phyloP scores from a whole-genome alignment of 768 basidiomycete genomes.

The Podaxis carcinomalis region DNA sequence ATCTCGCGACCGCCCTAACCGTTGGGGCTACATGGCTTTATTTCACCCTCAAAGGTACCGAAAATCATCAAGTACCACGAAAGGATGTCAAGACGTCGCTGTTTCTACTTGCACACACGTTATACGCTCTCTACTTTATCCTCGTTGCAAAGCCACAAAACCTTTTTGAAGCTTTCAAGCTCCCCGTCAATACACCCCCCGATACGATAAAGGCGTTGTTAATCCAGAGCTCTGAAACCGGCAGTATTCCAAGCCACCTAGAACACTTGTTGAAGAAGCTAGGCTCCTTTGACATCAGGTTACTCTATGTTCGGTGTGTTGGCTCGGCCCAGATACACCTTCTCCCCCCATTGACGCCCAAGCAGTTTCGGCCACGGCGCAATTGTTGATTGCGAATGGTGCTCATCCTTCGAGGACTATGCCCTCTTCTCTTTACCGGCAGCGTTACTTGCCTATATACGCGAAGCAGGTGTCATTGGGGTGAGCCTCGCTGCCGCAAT shows the following conservation, averaged over 20 bases:
- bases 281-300: constrained; percentile 51
- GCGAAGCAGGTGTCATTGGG: constrained; percentile 50
- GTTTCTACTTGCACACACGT: constrained; percentile 45
- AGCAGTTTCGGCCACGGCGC: constrained; percentile 66
- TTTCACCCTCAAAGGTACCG: constrained; percentile 7
- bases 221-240: constrained; percentile 33
- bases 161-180: constrained; percentile 49
- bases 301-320: constrained; percentile 54
- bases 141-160: constrained; percentile 52
- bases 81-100: constrained; percentile 23
- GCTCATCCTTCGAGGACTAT: constrained; percentile 57
- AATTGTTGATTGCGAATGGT: constrained; percentile 62
- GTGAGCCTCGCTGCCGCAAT: constrained; percentile 21
- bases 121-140: constrained; percentile 43
- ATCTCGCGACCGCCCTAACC: background rate
- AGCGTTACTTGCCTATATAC: constrained; percentile 55
- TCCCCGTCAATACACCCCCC: constrained; percentile 51
- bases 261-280: constrained; percentile 53
- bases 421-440: constrained; percentile 52
- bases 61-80: background rate
- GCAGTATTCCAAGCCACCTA: constrained; percentile 40
- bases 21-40: constrained; percentile 10
- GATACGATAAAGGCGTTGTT: constrained; percentile 48
- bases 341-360: background rate
- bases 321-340: background rate